Evolutionary conservation across 139 green algal genomes (phyloP).

Genomic region (Micractinium sp.): DNA sequence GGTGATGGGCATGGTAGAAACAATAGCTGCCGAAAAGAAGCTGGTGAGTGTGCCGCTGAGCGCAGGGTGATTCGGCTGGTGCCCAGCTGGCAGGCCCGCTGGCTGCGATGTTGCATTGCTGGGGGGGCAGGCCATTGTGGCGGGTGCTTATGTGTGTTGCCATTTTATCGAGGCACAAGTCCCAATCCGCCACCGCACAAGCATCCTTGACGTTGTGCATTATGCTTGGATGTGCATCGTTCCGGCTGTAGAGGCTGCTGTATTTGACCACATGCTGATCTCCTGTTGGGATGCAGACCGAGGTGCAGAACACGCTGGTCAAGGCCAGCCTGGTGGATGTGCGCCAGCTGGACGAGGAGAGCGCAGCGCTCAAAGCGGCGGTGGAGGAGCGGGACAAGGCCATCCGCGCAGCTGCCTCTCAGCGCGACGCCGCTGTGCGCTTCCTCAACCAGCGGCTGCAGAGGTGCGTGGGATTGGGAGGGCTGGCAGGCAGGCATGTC

Average conservation of each 20-base stretch:
- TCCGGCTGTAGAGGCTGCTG: too few relatives aligned
- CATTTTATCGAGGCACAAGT: too few relatives aligned
- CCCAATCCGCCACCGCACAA: too few relatives aligned
- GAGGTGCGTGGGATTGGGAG: neutral
- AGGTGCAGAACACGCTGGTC: slow-evolving; percentile 59
- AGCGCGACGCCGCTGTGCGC: slow-evolving; percentile 15
- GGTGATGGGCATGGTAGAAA: slow-evolving; percentile 35
- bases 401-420: neutral
- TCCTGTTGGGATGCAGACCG: slow-evolving; percentile 1
- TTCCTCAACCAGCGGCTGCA: slow-evolving; percentile 30
- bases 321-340: slow-evolving; percentile 10
- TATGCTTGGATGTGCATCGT: too few relatives aligned
- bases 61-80: too few relatives aligned
- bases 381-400: slow-evolving; percentile 13
- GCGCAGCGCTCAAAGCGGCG: neutral
- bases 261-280: too few relatives aligned
- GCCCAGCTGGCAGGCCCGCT: too few relatives aligned
- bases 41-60: slow-evolving; percentile 13
- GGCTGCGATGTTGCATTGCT: too few relatives aligned
- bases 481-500: neutral
- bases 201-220: too few relatives aligned
- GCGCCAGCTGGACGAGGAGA: slow-evolving; percentile 57
- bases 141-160: too few relatives aligned
- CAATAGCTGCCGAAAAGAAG: slow-evolving; percentile 30
- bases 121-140: too few relatives aligned